These are phyloP conservation scores for Colletotrichum sp. DNA, from an alignment of 2,329 filamentous ascomycete species.

Conservation along the genomic window DNA sequence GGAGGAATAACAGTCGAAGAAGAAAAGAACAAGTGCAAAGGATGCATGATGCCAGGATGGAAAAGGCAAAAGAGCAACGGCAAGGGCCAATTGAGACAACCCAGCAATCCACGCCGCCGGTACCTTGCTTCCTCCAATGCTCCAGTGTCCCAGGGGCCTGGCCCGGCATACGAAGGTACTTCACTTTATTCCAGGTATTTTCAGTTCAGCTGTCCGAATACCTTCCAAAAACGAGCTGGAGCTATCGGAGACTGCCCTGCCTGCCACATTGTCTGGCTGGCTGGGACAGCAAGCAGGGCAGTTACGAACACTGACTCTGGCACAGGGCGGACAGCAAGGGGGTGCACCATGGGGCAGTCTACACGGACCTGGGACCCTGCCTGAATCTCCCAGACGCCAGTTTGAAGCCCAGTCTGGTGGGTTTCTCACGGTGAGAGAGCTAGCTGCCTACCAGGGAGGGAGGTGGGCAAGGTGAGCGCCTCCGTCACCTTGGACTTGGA, in stretches of 20 bases:
- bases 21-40: not conserved
- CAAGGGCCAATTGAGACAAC: conserved; percentile 18
- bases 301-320: not conserved
- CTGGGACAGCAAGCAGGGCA: not conserved
- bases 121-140: not conserved
- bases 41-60: not conserved
- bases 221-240: not conserved
- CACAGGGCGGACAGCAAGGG: not conserved
- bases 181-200: not conserved
- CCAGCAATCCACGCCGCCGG: conserved; percentile 17
- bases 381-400: not conserved
- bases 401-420: not conserved
- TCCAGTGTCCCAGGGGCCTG: not conserved
- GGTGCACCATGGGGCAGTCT: not conserved
- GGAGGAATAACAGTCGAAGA: conserved; percentile 5
- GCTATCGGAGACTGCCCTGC: not conserved
- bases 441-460: not conserved
- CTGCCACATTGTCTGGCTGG: not conserved
- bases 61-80: conserved; percentile 4
- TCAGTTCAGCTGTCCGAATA: not conserved
- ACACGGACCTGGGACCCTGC: conserved; percentile 8
- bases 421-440: not conserved
- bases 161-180: not conserved
- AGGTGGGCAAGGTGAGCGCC: not conserved
- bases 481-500: not conserved